Evolutionary conservation across 371 early-diverging fungal species (phyloP).

Genomic region (Nematocida sp.): DNA sequence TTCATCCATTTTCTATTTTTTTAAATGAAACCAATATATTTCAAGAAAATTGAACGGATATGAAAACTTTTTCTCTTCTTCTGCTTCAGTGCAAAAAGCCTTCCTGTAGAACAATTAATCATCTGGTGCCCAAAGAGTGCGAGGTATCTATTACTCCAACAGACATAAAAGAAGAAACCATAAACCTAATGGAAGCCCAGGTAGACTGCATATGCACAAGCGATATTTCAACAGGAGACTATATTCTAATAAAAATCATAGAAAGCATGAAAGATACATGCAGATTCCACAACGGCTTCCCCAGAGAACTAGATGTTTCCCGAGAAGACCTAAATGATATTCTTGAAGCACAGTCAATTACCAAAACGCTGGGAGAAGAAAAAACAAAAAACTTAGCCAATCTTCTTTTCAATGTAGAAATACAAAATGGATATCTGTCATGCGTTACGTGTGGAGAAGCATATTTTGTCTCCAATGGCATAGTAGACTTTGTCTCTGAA

Average conservation of each 20-base stretch:
- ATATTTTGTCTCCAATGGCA: slow-evolving; percentile 23
- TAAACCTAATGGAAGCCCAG: slow-evolving; percentile 34
- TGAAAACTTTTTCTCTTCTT: slow-evolving; percentile 53
- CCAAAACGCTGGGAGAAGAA: not conserved
- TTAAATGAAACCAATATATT: not conserved
- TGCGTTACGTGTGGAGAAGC: slow-evolving; percentile 7
- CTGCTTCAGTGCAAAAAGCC: slow-evolving; percentile 49
- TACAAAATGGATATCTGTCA: slow-evolving; percentile 11
- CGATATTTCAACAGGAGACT: not conserved
- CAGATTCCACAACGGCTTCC: not conserved
- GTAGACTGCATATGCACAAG: not conserved
- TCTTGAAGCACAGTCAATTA: not conserved
- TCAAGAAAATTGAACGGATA: not conserved
- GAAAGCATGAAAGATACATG: not conserved
- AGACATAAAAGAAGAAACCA: not conserved
- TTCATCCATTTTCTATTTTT: slow-evolving; percentile 15
- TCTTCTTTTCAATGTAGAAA: slow-evolving; percentile 19
- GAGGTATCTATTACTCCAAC: not conserved
- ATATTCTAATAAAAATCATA: slow-evolving; percentile 18
- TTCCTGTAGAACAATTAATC: slow-evolving; percentile 3
- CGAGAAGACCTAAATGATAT: slow-evolving; percentile 10
- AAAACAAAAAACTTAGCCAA: slow-evolving; percentile 8
- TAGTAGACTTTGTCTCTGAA: slow-evolving; percentile 44
- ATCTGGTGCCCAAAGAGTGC: slow-evolving; percentile 26
- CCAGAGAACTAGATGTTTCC: not conserved